Evolutionary conservation across 352 stramenopile genomes (phyloP), one percentile per base, ranked within the genome.

Genomic region (Globisporangium rhizosaccharum): DNA sequence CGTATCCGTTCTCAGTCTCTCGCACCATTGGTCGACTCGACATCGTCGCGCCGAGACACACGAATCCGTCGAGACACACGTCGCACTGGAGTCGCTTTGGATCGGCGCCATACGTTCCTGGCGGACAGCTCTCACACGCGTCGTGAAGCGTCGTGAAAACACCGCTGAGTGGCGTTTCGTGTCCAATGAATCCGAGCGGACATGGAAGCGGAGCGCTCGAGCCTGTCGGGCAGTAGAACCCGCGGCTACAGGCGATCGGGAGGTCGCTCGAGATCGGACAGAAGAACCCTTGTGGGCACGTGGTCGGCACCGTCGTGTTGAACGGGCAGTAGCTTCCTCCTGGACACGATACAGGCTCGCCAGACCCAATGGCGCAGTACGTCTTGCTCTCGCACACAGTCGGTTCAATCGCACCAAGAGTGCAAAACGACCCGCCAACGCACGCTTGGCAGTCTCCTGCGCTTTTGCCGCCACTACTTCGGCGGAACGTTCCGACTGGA

Each of bases 51-150:
- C 79, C 79, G 6, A 96, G 63, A 65, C 89, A 98, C 8, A 97
- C 84, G 61, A 85, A 97, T 2, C 91, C 90, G 64, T 85, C 72
- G 1, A 79, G 56, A 61, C 92, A 96, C 5, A 63, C 48, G 0
- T 77, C 71, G 51, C 92, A 97, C 18, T 55, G 68, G 2, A 80
- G 79, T 48, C 90, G 87, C 54, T 91, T 82, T 5, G 81, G 70
- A 45, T 97, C 89, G 12, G 85, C 70, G 20, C 89, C 88, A 53
- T 88, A 93, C 0, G 66, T 96, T 23, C 91, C 88, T 14, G 71
- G 57, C 28, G 85, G 81, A 65, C 90, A 97, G 8, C 68, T 37
- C 51, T 92, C 73, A 51, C 90, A 97, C 0, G 85, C 75, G 5
- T 82, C 75, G 23, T 54, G 53, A 0, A 92, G 51, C 0, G 62